Evolutionary conservation across 2,329 filamentous ascomycete species (phyloP), one percentile per base, ranked within the genome.

Genomic region (Tolypocladium paradoxum): DNA sequence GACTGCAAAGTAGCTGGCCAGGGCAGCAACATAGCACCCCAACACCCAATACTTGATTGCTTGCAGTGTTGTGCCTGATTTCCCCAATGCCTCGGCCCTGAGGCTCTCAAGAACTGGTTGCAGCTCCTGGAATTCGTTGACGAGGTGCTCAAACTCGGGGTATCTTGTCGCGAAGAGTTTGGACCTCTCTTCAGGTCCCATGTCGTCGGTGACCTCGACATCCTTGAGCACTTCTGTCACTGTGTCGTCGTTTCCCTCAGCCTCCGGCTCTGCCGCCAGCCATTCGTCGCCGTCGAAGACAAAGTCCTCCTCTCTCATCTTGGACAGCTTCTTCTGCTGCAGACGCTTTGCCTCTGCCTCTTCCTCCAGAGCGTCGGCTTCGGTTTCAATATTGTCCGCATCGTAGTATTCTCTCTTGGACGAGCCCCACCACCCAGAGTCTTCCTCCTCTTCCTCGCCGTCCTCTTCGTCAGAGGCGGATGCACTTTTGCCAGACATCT

Each of bases 1-100:
- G 36, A 97, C 80, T 37, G 91, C 88, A 68, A 99, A 96, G 69
- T 99, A 99, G 82, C 96, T 91, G 49, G 88, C 85, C 60, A 99
- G 76, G 1, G 89, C 80, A 45, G 88, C 90, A 27, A 97, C 76
- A 65, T 99, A 97, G 55, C 90, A 88, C 6, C 88, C 85, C 38
- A 95, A 75, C 12, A 91, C 83, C 68, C 89, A 84, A 65, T 87
- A 85, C 67, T 92, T 93, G 54, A 89, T 76, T 9, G 84, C 75
- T 24, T 80, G 73, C n/a, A 85, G 67, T 2, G 81, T 81, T 53
- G 72, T 76, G 55, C 67, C 71, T 12, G 71, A 68, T 61, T 75
- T 76, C 7, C 70, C 72, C 51, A 81, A 75, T 1, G 83, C 81
- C 33, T 78, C 74, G 49, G 79, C 73, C 49, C 83, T 80, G 47